phyloP scores from a whole-genome alignment of 2,329 filamentous ascomycete genomes.

The Ophiostoma montium region DNA sequence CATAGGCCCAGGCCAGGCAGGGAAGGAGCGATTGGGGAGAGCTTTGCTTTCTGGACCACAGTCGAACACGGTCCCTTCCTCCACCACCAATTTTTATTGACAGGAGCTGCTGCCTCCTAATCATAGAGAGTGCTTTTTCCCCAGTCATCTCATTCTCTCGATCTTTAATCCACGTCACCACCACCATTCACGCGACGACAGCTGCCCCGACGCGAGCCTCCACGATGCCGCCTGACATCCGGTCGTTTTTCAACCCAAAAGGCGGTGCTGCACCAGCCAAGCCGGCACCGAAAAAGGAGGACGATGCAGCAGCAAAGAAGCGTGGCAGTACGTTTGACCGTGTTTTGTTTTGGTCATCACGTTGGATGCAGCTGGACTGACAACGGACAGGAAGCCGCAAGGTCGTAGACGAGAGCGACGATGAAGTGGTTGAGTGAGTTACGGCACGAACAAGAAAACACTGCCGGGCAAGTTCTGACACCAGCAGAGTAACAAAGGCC shows the following conservation, averaged over 20 bases:
- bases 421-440: slow-evolving; percentile 21
- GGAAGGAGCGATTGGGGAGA: not conserved
- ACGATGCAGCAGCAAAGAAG: slow-evolving; percentile 14
- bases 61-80: not conserved
- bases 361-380: not conserved
- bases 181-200: too few species aligned
- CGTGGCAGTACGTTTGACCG: not conserved
- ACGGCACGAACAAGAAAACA: too few species aligned
- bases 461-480: not conserved
- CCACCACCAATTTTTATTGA: not conserved
- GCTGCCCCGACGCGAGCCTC: too few species aligned
- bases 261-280: slow-evolving; percentile 26
- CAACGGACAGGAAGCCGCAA: slow-evolving; percentile 15
- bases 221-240: slow-evolving; percentile 51
- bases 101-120: too few species aligned
- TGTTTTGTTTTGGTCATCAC: too few species aligned
- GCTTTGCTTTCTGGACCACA: not conserved
- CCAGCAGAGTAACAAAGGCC: slow-evolving; percentile 38
- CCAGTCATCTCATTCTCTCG: too few species aligned
- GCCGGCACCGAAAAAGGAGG: slow-evolving; percentile 25
- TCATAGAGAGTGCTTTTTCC: not conserved
- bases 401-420: slow-evolving; percentile 16
- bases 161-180: not conserved
- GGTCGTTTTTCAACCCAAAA: slow-evolving; percentile 60
- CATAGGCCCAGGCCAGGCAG: not conserved